Base-by-base conservation (phyloP, 768 basidiomycete species). In the Tricholoma terreum region DNA sequence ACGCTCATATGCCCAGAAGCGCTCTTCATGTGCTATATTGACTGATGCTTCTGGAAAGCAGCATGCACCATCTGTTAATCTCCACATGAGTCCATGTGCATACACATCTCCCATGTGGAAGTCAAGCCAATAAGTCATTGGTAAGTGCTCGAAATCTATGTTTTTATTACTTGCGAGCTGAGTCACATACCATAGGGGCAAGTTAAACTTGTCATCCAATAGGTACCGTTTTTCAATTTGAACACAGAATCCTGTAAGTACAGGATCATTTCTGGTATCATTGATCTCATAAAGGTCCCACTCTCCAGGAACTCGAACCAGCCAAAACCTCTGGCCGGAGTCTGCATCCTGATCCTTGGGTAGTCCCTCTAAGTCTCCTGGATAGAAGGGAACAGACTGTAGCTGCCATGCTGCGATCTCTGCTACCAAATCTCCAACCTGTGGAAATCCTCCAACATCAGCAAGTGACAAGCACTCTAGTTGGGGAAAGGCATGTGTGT, bases 131-230 rank as follows among this genome's bases (percentile, higher is more conserved):
- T 15, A 14, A 6, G 17, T 42, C 14, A 57, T 34, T n/a, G 50
- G 56, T 40, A 57, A 7, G 2, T 24, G 1, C 15, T 51, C 35
- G 8, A 42, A 36, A 1, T 40, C 35, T 6, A 51, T 14, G 2
- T 14, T 24, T 5, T 50, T 15, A 15, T 17, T 8, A 14, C 30
- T 22, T 7, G 24, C 56, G 2, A 22, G 49, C 17, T 19, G 38
- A 12, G 40, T 43, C 9, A 50, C 49, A 51, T 51, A 51, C 56
- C 56, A 57, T 3, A 57, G 22, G n/a, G 56, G 49, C 17, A 51
- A 43, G 24, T 57, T 57, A 24, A 57, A 57, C 4, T 52, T 15
- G 6, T 30, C 22, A 42, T 57, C 56, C 36, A 34, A 6, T 3
- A 57, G 19, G 14, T 42, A 42, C 19, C 12, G 6, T 11, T 6